phyloP scores from a whole-genome alignment of 2,329 filamentous ascomycete genomes.

The Pseudogymnoascus verrucosus region DNA sequence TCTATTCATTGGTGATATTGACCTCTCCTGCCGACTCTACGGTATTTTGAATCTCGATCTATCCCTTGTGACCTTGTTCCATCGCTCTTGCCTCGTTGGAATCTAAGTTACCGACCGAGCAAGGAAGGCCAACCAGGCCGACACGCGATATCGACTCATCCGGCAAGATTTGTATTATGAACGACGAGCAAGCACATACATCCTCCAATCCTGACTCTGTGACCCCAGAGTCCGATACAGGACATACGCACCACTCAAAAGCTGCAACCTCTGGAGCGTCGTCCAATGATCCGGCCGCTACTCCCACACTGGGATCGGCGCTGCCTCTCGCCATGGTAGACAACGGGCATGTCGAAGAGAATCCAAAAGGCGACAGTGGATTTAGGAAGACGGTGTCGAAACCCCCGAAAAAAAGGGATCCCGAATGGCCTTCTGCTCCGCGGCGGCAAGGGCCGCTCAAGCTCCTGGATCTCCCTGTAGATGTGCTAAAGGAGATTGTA shows the following conservation, averaged over 20 bases:
- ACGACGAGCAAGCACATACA: neutral
- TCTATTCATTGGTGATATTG: neutral
- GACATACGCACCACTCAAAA: neutral
- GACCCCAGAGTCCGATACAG: neutral
- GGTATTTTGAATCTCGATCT: neutral
- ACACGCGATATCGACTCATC: neutral
- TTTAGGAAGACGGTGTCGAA: conserved; percentile 29
- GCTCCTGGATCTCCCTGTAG: conserved; percentile 68
- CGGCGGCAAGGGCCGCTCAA: conserved; percentile 49
- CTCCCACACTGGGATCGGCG: neutral
- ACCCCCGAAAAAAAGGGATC: conserved; percentile 50
- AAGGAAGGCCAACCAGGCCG: neutral
- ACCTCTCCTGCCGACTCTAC: neutral
- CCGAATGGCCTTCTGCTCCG: conserved; percentile 59
- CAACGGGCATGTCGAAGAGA: neutral
- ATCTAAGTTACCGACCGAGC: neutral
- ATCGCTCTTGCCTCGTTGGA: neutral
- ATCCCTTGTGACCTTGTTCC: neutral
- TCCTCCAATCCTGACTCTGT: neutral
- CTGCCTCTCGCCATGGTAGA: neutral
- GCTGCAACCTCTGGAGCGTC: neutral
- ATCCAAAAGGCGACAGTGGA: neutral
- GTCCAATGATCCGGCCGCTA: neutral
- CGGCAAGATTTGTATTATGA: neutral
- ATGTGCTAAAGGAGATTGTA: conserved; percentile 70